Conservation (phyloP, 2,329 filamentous ascomycete genomes). For the Nemania diffusa region DNA sequence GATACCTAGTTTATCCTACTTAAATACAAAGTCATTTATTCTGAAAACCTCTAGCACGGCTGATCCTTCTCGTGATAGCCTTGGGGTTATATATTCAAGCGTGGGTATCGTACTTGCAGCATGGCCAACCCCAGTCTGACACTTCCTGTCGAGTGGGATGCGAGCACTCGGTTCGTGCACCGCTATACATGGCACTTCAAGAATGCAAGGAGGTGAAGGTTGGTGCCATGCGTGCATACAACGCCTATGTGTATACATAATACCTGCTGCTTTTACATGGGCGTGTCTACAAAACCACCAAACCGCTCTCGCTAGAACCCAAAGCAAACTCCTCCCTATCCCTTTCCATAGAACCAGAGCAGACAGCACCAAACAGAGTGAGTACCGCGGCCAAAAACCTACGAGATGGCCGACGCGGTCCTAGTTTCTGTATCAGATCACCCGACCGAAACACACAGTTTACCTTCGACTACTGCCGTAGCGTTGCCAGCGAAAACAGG, state of each 20-base stretch:
- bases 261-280: neutral
- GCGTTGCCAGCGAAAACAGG: neutral
- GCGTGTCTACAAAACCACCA: neutral
- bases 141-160: neutral
- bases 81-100: neutral
- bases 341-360: neutral
- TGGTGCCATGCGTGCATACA: neutral
- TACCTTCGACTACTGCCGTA: neutral
- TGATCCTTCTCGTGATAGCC: neutral
- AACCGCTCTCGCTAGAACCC: too few species aligned
- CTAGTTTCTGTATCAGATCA: too few species aligned
- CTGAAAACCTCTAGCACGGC: neutral
- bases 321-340: neutral
- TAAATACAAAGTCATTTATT: neutral
- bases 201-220: neutral
- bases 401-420: neutral
- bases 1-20: neutral
- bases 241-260: too few species aligned
- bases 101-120: neutral
- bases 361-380: neutral
- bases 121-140: neutral
- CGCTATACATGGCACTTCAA: neutral
- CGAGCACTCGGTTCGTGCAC: neutral
- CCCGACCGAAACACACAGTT: neutral
- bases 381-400: too few species aligned